Conservation (phyloP, 139 green algal genomes). For the Eudorina sp. region DNA sequence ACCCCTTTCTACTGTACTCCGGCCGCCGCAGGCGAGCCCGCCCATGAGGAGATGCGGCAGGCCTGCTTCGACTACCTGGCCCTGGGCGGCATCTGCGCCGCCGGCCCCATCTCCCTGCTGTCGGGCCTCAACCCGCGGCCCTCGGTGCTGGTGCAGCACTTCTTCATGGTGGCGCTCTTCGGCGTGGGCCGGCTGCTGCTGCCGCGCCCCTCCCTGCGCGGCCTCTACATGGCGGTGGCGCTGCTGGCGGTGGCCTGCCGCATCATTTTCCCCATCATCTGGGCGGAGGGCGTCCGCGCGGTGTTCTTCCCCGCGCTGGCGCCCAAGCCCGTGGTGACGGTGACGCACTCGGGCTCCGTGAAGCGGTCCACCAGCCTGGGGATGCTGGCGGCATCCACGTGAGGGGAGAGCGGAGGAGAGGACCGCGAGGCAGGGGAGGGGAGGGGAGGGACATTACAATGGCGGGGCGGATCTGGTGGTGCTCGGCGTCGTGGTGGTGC, state of each 20-base stretch:
- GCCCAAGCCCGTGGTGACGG: slow-evolving; percentile 60
- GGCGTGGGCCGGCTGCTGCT: slow-evolving; percentile 89
- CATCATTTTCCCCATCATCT: slow-evolving; percentile 96
- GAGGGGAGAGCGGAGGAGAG: background rate
- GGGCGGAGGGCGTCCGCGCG: slow-evolving; percentile 71
- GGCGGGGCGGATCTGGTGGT: background rate
- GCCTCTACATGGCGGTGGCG: slow-evolving; percentile 61
- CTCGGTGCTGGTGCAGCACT: slow-evolving; percentile 93
- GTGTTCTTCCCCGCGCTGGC: slow-evolving; percentile 85
- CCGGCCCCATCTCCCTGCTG: slow-evolving; percentile 91
- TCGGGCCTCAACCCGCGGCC: slow-evolving; percentile 92
- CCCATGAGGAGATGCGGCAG: slow-evolving; percentile 96
- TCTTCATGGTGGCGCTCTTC: slow-evolving; percentile 95
- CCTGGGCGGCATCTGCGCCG: slow-evolving; percentile 86
- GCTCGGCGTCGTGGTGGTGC: background rate
- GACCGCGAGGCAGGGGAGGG: background rate
- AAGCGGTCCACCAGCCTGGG: background rate
- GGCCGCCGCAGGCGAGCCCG: slow-evolving; percentile 63
- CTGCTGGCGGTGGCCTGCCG: slow-evolving; percentile 70
- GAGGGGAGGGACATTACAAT: too few species aligned
- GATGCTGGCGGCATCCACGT: background rate
- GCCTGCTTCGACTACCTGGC: slow-evolving; percentile 98
- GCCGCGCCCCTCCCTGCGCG: slow-evolving; percentile 83
- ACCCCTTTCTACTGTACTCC: background rate
- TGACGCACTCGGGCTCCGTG: background rate